A percentile compares a stretch with the other conserved stretches of the same genome.
Evolutionary conservation across 116 monocot species (phyloP).

Genomic region (Cymodocea nodosa): DNA sequence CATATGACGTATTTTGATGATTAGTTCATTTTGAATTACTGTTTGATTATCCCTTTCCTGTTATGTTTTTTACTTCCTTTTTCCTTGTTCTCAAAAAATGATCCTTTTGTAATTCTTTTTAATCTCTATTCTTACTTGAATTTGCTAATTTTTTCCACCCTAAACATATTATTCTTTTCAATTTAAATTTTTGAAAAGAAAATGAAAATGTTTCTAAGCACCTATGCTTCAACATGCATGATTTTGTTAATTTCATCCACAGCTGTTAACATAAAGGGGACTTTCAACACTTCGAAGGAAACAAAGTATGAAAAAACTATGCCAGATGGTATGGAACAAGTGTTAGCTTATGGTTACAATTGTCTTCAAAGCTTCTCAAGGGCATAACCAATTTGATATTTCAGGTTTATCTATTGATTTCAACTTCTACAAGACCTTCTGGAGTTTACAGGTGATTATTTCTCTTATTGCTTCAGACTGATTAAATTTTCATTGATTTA

Average conservation of each 20-base stretch:
- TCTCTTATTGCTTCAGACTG: background rate
- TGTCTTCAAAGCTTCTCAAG: background rate
- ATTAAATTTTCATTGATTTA: background rate
- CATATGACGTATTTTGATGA: no score
- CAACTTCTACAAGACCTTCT: slow-evolving; percentile 97
- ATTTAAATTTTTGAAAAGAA: background rate
- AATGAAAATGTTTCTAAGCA: no score
- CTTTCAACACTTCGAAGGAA: slow-evolving; percentile 89
- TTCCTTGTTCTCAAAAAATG: no score
- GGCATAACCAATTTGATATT: slow-evolving; percentile 7
- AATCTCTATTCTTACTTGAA: no score
- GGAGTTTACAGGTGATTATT: slow-evolving; percentile 78
- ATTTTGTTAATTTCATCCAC: background rate
- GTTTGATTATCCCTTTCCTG: no score
- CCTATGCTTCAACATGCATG: no score
- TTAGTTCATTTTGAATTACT: no score
- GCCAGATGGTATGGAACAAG: slow-evolving; percentile 51
- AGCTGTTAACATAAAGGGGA: slow-evolving; percentile 97
- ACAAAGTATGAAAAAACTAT: slow-evolving; percentile 93
- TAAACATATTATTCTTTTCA: background rate
- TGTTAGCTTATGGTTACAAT: background rate
- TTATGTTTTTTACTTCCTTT: no score
- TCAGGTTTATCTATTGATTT: slow-evolving; percentile 86
- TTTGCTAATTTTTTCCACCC: background rate
- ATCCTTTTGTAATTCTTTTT: no score